phyloP scores from a whole-genome alignment of 768 basidiomycete genomes.

The Suillus occidentalis region DNA sequence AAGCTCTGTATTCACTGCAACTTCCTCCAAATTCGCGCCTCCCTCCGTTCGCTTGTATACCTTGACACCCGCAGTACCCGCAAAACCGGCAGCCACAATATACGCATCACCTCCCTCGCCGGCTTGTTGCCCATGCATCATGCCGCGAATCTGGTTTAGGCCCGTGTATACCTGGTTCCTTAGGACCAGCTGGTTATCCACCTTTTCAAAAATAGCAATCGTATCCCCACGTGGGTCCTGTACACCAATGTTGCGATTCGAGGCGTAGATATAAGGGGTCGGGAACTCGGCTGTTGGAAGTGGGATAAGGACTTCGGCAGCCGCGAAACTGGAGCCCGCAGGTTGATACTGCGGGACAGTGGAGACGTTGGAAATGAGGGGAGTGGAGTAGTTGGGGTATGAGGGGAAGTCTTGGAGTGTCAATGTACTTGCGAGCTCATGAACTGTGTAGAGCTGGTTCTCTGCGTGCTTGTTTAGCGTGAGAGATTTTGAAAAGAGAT shows the following conservation, averaged over 20 bases:
- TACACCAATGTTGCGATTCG: constrained; percentile 61
- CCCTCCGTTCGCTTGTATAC: constrained; percentile 56
- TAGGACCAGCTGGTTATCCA: constrained; percentile 39
- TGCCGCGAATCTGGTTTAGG: constrained; percentile 62
- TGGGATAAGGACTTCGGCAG: constrained; percentile 65
- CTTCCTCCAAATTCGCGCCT: constrained; percentile 50
- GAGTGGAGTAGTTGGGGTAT: constrained; percentile 49
- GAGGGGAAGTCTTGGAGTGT: constrained; percentile 52
- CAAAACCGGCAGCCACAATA: constrained; percentile 54
- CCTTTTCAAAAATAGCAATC: constrained; percentile 59
- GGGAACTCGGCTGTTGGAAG: constrained; percentile 45
- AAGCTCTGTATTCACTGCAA: constrained; percentile 54
- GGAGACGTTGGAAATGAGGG: constrained; percentile 49
- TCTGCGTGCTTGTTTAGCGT: constrained; percentile 32
- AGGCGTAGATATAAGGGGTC: constrained; percentile 58
- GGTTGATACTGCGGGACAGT: constrained; percentile 46
- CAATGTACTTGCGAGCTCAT: constrained; percentile 57
- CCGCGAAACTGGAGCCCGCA: constrained; percentile 43
- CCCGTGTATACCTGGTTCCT: constrained; percentile 62
- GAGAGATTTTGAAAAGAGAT: neutral
- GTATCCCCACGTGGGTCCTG: constrained; percentile 58
- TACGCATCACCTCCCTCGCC: constrained; percentile 49
- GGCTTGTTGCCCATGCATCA: constrained; percentile 51
- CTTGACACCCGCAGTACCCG: constrained; percentile 54
- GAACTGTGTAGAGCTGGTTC: constrained; percentile 49